Conservation (phyloP, 2,329 filamentous ascomycete species). For the Neodidymelliopsis sp. region DNA sequence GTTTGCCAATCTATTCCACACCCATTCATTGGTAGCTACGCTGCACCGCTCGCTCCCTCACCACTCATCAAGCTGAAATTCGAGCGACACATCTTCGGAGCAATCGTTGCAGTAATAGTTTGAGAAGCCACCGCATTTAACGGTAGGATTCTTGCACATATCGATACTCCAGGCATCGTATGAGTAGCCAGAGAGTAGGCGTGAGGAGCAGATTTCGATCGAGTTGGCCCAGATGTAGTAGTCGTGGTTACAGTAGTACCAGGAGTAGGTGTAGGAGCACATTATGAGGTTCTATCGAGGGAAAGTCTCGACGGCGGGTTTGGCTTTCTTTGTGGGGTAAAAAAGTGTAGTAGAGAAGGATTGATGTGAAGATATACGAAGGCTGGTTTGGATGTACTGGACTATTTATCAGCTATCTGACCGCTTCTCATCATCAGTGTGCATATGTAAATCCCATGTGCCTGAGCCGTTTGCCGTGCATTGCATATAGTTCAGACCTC, state of each 20-base stretch:
- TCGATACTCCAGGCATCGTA: conserved; percentile 58
- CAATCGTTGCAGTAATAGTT: conserved; percentile 56
- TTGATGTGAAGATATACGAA: too few species aligned
- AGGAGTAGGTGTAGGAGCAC: conserved; percentile 57
- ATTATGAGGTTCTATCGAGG: conserved; percentile 35
- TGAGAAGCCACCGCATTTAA: conserved; percentile 53
- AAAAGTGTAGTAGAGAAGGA: too few species aligned
- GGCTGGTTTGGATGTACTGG: too few species aligned
- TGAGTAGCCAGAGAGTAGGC: conserved; percentile 56
- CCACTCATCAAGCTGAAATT: conserved; percentile 53
- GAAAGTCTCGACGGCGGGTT: neutral
- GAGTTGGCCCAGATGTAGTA: conserved; percentile 57
- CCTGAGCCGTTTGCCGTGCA: neutral
- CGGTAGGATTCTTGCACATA: conserved; percentile 55
- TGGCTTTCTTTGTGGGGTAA: too few species aligned
- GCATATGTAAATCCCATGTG: neutral
- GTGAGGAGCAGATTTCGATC: conserved; percentile 55
- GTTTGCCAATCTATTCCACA: too few species aligned
- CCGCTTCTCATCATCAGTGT: conserved; percentile 10
- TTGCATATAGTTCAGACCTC: neutral
- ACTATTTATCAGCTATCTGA: conserved; percentile 22
- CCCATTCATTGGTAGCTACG: conserved; percentile 5
- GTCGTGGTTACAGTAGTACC: conserved; percentile 59
- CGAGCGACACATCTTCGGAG: conserved; percentile 53
- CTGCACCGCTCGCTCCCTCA: conserved; percentile 16